Base-by-base conservation (phyloP, 305 asterid species). In the Plantago lanceolata region DNA sequence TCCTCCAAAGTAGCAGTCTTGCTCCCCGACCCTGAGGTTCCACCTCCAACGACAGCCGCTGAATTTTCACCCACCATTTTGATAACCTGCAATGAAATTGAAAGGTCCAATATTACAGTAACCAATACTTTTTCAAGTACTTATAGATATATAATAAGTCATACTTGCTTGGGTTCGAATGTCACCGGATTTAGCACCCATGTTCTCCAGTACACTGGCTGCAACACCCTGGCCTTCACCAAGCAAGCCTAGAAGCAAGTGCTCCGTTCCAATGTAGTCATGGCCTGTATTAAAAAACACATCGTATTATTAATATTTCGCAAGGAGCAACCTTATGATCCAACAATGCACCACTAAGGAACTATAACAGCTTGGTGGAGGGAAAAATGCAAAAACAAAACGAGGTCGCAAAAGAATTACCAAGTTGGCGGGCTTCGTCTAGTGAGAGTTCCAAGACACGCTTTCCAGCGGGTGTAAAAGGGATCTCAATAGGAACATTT, bases 151-250 rank as follows among this genome's bases (percentile, higher is more conserved):
- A 50, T 35, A 52, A 50, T 17, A 26, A 48, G 58, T 21, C 17
- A 60, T 68, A 69, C 77, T 82, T 70, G 72, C 98, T 95, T 92
- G 96, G 54, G 98, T 89, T 66, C 97, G 85, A 68, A 92, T 92
- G 76, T 92, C 89, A 71, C 90, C 85, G 31, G 96, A 90, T 71
- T 93, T 97, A 35, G 97, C 98, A 56, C 98, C 98, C 68, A 93
- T 83, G 73, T 85, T 93, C 81, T 93, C 98, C 67, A 93, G 96
- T 55, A 85, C 96, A 49, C 95, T 96, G 48, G 96, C 97, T 56
- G 97, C 98, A 71, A 89, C 98, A 58, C 98, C 98, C 83, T 92
- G 96, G 67, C 98, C 98, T 79, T 93, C 98, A 21, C 97, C 96
- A 69, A 93, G 95, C 84, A 93, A 83, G 65, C 97, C 98, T 73